Base-by-base conservation (phyloP, 164 flowering plant genomes). In the Paratinospora sagittata region DNA sequence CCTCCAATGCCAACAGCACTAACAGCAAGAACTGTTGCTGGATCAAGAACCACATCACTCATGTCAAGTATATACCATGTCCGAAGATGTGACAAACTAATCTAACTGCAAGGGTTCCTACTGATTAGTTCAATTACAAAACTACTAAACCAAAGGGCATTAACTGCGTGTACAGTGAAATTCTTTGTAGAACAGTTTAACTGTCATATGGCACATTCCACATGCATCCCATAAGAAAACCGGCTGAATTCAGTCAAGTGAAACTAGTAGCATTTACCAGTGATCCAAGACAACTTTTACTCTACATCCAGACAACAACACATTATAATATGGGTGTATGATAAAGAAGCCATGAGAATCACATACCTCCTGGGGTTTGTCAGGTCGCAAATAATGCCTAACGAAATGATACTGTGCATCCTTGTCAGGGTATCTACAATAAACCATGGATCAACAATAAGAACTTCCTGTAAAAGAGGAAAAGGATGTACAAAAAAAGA, bases 401-500 rank as follows among this genome's bases (percentile, higher is more conserved):
- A 96, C 84, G 87, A 96, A 96, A 87, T 87, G 89, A 79, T 80
- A 85, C 61, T 96, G 98, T 69, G 89, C 90, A 73, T 91, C 89
- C 83, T 88, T 89, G 67, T 66, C 81, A 37, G 99, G 99, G 67
- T 83, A 93, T 73, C 99, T 96, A 73, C 81, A 86, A 49, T 41
- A 60, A 69, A 71, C 65, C 70, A 77, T 23, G 43, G 19, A 57
- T 23, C 52, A 68, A 68, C 39, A 27, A 58, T 66, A 24, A 60
- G 33, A 43, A 62, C 6, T 21, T 33, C 63, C 39, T 21, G n/a
- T 33, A 63, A 33, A 34, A 26, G 69, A 62, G 9, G 70, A 76
- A 67, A 34, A 37, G 19, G 3, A 55, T 62, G 27, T 49, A 16
- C 69, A 65, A 65, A 69, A 65, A 70, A 70, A 34, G 52, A 73